Percentiles rank a stretch among this genome's conserved stretches.
Evolutionary conservation across 306 rosid species (phyloP).

Genomic region (Vigna nakashimae): DNA sequence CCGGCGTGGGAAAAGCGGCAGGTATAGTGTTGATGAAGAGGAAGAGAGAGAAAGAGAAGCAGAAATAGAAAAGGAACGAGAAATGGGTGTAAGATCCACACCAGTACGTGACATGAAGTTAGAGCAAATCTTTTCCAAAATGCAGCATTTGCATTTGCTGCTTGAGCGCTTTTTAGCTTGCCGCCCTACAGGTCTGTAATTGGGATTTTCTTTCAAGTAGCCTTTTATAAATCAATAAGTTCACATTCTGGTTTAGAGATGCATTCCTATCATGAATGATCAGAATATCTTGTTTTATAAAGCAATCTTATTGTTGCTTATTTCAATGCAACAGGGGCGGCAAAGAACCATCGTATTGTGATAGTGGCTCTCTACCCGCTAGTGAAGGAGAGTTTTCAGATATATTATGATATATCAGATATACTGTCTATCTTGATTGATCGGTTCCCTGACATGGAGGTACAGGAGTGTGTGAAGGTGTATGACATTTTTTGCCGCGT

Average conservation of each 20-base stretch:
- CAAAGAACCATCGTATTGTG: constrained; percentile 73
- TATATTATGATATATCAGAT: constrained; percentile 75
- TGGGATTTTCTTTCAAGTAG: too few relatives aligned
- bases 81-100: constrained; percentile 51
- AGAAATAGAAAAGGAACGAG: constrained; percentile 36
- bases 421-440: constrained; percentile 62
- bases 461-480: constrained; percentile 63
- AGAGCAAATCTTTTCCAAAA: constrained; percentile 69
- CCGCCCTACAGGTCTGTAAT: constrained; percentile 87
- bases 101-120: constrained; percentile 69
- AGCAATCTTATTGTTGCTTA: constrained; percentile 25
- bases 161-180: constrained; percentile 89
- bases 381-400: constrained; percentile 82
- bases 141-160: constrained; percentile 82
- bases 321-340: constrained; percentile 64
- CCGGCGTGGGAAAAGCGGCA: constrained; percentile 70
- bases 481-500: constrained; percentile 78
- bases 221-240: not conserved
- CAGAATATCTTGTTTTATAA: not conserved
- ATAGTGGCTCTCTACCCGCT: constrained; percentile 75
- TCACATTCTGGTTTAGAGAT: not conserved
- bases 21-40: constrained; percentile 59
- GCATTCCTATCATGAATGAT: not conserved
- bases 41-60: constrained; percentile 41
- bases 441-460: constrained; percentile 69